phyloP scores from a whole-genome alignment of 352 stramenopile genomes.

The Globisporangium nodosum region DNA sequence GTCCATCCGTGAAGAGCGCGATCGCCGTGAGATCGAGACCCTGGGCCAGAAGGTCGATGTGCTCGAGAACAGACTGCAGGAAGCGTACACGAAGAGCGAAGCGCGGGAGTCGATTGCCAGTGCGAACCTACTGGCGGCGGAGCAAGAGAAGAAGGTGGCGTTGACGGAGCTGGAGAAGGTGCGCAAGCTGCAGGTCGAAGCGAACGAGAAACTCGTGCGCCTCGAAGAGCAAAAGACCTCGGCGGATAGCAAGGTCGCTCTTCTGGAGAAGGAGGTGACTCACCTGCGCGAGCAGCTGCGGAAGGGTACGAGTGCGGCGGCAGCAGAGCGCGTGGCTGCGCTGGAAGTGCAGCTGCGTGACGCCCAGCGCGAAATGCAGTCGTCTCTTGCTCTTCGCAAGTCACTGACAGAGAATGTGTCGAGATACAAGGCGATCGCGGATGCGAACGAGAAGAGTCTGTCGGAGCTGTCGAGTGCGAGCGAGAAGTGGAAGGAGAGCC shows the following conservation, averaged over 20 bases:
- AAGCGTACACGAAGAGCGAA: constrained; percentile 59
- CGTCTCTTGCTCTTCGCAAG: constrained; percentile 50
- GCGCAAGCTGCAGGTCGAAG: constrained; percentile 24
- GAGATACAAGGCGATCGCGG: constrained; percentile 73
- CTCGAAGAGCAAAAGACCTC: constrained; percentile 50
- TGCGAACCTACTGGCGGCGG: constrained; percentile 34
- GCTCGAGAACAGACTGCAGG: constrained; percentile 53
- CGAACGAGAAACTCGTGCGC: constrained; percentile 40
- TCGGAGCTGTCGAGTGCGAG: constrained; percentile 53
- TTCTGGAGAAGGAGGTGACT: constrained; percentile 57
- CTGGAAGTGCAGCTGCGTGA: constrained; percentile 61
- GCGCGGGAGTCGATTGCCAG: constrained; percentile 42
- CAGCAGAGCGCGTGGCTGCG: constrained; percentile 48
- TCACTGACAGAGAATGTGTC: constrained; percentile 52
- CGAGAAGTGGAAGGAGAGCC: constrained; percentile 50
- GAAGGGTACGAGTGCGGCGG: constrained; percentile 55
- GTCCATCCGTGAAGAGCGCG: constrained; percentile 44
- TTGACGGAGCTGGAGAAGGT: constrained; percentile 31
- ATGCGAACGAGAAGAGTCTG: constrained; percentile 70
- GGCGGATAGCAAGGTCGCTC: constrained; percentile 29
- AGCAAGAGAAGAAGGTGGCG: constrained; percentile 59
- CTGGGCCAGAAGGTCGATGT: constrained; percentile 39
- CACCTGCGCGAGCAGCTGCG: constrained; percentile 51
- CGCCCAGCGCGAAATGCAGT: constrained; percentile 51
- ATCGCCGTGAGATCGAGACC: constrained; percentile 39